phyloP scores from a whole-genome alignment of 495 filamentous ascomycete genomes.

The Letharia lupina region DNA sequence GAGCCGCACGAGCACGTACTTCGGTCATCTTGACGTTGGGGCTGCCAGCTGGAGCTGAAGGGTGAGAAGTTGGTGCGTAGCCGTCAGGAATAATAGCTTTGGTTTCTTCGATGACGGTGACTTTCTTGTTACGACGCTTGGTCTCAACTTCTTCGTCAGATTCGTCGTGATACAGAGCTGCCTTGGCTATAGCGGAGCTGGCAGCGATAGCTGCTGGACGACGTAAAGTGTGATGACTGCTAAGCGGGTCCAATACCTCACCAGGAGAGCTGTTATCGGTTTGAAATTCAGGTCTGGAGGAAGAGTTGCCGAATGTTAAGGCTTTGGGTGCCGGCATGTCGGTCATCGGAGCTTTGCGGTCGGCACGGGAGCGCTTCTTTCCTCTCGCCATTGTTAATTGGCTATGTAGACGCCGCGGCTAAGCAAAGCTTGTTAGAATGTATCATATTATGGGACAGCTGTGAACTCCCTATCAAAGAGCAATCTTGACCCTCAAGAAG shows the following conservation, averaged over 20 bases:
- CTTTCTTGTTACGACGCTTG: not conserved
- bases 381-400: not conserved
- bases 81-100: not conserved
- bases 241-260: not conserved
- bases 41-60: not conserved
- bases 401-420: not conserved
- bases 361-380: not conserved
- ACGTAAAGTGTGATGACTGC: not conserved
- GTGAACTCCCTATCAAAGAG: not conserved
- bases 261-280: not conserved
- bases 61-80: not conserved
- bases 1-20: constrained; percentile 65
- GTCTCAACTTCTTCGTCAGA: not conserved
- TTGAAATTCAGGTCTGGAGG: not conserved
- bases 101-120: not conserved
- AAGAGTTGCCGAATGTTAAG: not conserved
- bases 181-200: not conserved
- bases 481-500: not conserved
- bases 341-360: not conserved
- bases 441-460: not conserved
- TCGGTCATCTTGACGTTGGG: constrained; percentile 44
- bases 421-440: not conserved
- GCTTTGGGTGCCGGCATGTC: not conserved
- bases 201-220: not conserved
- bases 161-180: not conserved